Base-by-base conservation (phyloP, 129 eudicot species). In the carrot (Daucus carota) region DNA sequence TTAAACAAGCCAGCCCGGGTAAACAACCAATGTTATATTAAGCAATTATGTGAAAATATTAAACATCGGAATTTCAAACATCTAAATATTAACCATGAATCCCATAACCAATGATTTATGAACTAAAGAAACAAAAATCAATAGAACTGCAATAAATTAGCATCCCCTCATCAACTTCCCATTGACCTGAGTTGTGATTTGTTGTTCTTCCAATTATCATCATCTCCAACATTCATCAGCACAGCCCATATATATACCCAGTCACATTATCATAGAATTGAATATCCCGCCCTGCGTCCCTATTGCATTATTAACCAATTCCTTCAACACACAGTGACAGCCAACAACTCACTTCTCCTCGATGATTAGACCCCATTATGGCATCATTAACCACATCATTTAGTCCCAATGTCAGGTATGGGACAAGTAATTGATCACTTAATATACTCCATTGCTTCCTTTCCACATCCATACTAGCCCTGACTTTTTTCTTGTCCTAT, bases 161-260 rank as follows among this genome's bases (percentile, higher is more conserved):
- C 81, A 79, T 57, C 9, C 52, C 54, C 60, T 4, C 26, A 22
- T 84, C 77, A 83, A 79, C 79, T 87, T 73, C 91, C 90, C 82
- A 77, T 88, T 54, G 96, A 83, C 81, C 88, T 89, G 71, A 89
- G 93, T 84, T 94, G n/a, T n/a, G n/a, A n/a, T n/a, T n/a, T n/a
- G n/a, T n/a, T n/a, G n/a, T n/a, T 94, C 90, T 89, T 91, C 96
- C 99, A 94, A 72, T 83, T 89, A 38, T 88, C 90, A 75, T 87
- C 72, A 80, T 87, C 90, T 73, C 11, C 26, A 50, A 78, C 66
- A 73, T 54, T 81, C 78, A 80, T 60, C 17, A 79, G 52, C 16
- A 78, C 72, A 57, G 57, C 87, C n/a, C n/a, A n/a, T n/a, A 9
- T 86, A 79, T 40, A 92, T 85, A 59, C 79, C 79, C 73, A 86